Base-by-base conservation (phyloP, 495 filamentous ascomycete genomes). In the Aspergillus diversus region DNA sequence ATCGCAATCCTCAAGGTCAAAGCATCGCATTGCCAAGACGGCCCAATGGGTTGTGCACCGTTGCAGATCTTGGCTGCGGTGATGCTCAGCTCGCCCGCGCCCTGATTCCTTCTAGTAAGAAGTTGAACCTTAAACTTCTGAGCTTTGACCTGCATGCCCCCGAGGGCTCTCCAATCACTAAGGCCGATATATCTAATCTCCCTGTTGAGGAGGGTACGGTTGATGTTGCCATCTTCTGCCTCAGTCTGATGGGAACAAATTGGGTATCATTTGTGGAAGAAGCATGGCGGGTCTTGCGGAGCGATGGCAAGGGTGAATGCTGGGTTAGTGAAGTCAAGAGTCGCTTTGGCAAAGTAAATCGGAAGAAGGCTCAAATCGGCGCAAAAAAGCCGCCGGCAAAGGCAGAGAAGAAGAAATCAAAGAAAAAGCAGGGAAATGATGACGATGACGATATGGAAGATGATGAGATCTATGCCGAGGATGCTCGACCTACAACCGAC, bases 201-300 rank as follows among this genome's bases (percentile, higher is more conserved):
- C 92, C 92, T 0, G 71, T 97, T 2, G 74, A 78, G 31, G 86
- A 92, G 53, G 85, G 84, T 53, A 84, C 81, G 42, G 88, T 92
- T 27, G 92, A 99, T 70, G 81, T 99, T 15, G 90, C 90, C 7
- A 85, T 98, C 57, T 97, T 97, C 80, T 99, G 95, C 76, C 81
- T 99, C 27, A 94, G 94, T 59, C 83, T 99, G 46, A 99, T 99
- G 95, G 95, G 96, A 66, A 98, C 95, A 15, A 99, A 99, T 77
- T 99, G 95, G 92, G 82, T 96, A 21, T 87, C 90, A 62, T 97
- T 97, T 69, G 84, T 98, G 61, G 93, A 97, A 69, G 95, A 99
- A 76, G 92, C 93, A n/a, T 93, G 89, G 75, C 85, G 95, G 17
- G 80, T 98, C 11, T 80, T 98, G 64, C 86, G 91, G 58, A 59